Evolutionary conservation across 139 green algal species (phyloP), one percentile per base, ranked within the genome.

Genomic region (Picochlorum sp.): DNA sequence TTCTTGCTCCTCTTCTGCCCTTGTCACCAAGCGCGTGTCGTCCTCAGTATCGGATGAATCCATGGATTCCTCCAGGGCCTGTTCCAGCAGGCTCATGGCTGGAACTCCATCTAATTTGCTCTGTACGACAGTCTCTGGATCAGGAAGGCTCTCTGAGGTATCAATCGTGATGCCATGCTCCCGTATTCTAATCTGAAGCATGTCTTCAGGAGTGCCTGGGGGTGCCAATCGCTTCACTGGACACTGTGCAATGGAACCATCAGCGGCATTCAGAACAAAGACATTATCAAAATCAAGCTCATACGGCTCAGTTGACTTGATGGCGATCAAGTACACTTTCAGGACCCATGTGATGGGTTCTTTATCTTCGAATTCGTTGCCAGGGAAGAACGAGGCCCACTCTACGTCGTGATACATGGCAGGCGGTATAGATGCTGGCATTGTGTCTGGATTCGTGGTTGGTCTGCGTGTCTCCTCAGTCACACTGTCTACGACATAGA

Each of bases 141-240:
- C 28, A 18, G 70, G 70, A 18, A 71, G 7, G 21, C 58, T 65
- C 28, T 49, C 24, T 2, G 41, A 4, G 6, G 28, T 59, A 44
- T 77, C 70, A 5, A 77, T 26, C 1, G 69, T 75, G 5, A 77
- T 54, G 23, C 38, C 16, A 13, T 7, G 41, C 10, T 26, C 56
- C 31, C 64, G 21, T 28, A 77, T 67, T 41, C 70, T 47, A 38
- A 72, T 56, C 30, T 57, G 34, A n/a, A 77, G 49, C 15, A 69
- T 49, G 8, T 68, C 16, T 4, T 45, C 54, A 26, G 64, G 55
- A 4, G 64, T 68, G 26, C 60, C 65, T 9, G 31, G 20, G 18
- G 70, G 57, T 18, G 64, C 70, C 4, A 77, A 37, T 21, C 64
- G 38, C n/a, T 65, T 24, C 21, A 77, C 63, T 18, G 57, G 28